Conservation (phyloP, 2,329 filamentous ascomycete genomes). For the Penicillium sp. region DNA sequence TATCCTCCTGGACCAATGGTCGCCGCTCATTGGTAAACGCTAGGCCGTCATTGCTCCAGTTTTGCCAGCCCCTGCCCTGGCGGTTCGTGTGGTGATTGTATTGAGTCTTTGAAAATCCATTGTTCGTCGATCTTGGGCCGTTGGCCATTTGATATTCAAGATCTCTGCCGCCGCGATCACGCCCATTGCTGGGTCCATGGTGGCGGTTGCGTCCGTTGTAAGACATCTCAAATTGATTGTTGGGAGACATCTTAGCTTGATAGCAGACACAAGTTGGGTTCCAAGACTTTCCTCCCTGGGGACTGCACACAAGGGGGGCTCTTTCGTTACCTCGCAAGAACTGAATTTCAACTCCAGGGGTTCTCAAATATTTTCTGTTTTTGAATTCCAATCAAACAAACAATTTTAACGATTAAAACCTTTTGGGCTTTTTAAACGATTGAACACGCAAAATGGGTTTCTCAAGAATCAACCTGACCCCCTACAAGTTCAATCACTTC, state of each 20-base stretch:
- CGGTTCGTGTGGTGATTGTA: background rate
- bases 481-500: slow-evolving; percentile 19
- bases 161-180: background rate
- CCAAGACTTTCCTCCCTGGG: background rate
- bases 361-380: slow-evolving; percentile 10
- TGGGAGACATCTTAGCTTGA: background rate
- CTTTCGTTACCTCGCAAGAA: slow-evolving; percentile 9
- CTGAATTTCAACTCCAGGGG: slow-evolving; percentile 21
- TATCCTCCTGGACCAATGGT: background rate
- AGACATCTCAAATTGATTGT: background rate
- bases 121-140: slow-evolving; percentile 8
- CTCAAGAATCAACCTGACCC: slow-evolving; percentile 9
- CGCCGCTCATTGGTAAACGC: background rate
- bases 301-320: slow-evolving; percentile 6
- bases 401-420: slow-evolving; percentile 1
- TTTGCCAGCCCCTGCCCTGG: background rate
- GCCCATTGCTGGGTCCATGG: background rate
- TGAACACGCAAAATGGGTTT: slow-evolving; percentile 12
- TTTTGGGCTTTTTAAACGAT: slow-evolving; percentile 3
- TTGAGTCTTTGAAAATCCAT: background rate
- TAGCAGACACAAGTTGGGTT: background rate
- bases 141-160: background rate
- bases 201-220: background rate
- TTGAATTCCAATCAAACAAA: slow-evolving; percentile 8
- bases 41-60: background rate